Evolutionary conservation across 768 basidiomycete genomes (phyloP), one percentile per base, ranked within the genome.

Genomic region (Leucosporidium yakuticum): DNA sequence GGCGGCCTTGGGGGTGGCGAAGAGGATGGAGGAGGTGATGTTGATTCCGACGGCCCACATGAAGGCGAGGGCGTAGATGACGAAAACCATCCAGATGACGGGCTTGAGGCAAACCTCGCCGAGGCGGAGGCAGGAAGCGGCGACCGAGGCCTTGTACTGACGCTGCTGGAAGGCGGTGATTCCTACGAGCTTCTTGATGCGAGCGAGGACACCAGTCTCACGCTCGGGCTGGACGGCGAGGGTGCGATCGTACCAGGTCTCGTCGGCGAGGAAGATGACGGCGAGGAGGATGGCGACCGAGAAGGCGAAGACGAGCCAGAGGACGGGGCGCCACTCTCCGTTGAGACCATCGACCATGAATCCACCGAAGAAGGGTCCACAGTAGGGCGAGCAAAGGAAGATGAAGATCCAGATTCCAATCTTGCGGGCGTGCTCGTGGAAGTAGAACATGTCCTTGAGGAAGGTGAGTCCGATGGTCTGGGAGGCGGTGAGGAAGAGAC

Each of bases 261-360:
- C 71, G 56, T 69, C 63, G 62, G 44, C 68, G 39, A 73, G 31
- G 49, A 36, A 0, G 44, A 47, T 6, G 60, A 73, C 62, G 60
- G 65, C 53, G 47, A 58, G 21, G 48, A 73, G 71, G 57, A 69
- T 51, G 25, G n/a, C 12, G 29, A 29, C 32, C n/a, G 49, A 64
- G 32, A 47, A 59, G 20, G 71, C 71, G 53, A 73, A 73, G n/a
- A 73, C 68, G 56, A 73, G 55, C 71, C 71, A 73, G 2, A 73
- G 25, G 11, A 69, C 68, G 2, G 65, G 65, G 4, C 71, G 65
- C 71, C 71, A 73, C 17, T 62, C 53, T 36, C 59, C 61, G 47
- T 50, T n/a, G 39, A 73, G 65, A 27, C 49, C 54, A 19, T 31
- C 17, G 23, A 73, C 62, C 62, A 69, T 67, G 60, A 67, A 69